Evolutionary conservation across 2,329 filamentous ascomycete species (phyloP).

Genomic region (Escovopsis sp.): DNA sequence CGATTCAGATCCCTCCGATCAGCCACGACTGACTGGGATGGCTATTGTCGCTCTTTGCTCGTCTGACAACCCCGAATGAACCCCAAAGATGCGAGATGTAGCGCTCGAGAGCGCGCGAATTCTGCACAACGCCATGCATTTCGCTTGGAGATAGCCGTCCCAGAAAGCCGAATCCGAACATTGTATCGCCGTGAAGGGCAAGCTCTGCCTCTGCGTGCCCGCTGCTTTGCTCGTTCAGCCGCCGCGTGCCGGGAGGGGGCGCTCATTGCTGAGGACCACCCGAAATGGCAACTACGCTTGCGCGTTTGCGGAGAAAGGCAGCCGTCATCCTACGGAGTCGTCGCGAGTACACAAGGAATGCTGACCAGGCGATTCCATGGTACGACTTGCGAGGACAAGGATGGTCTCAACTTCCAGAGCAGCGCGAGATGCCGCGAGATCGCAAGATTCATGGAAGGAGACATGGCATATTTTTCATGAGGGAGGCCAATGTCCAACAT

Average conservation of each 20-base stretch:
- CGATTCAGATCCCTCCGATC: background rate
- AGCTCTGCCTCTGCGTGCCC: slow-evolving; percentile 20
- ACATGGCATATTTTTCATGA: slow-evolving; percentile 2
- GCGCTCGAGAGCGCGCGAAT: background rate
- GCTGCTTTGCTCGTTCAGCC: slow-evolving; percentile 37
- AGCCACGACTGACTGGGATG: background rate
- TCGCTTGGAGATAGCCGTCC: background rate
- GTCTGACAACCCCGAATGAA: background rate
- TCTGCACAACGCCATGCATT: background rate
- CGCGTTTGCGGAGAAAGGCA: slow-evolving; percentile 1
- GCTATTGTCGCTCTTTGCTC: background rate
- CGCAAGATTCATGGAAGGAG: slow-evolving; percentile 4
- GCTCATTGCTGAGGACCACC: slow-evolving; percentile 4
- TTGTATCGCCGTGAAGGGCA: background rate
- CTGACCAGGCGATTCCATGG: slow-evolving; percentile 37
- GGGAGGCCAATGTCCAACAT: background rate
- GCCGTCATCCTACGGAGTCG: slow-evolving; percentile 13
- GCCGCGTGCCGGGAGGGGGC: slow-evolving; percentile 3
- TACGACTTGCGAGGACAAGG: slow-evolving; percentile 32
- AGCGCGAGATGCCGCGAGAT: slow-evolving; percentile 3
- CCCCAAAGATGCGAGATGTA: background rate
- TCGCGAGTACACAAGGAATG: slow-evolving; percentile 19
- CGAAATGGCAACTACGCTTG: slow-evolving; percentile 1
- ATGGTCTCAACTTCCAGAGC: slow-evolving; percentile 44
- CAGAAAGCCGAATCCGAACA: background rate